Conservation (phyloP, 192 early-diverging fungal genomes). For the Rhizophagus prolifer region DNA sequence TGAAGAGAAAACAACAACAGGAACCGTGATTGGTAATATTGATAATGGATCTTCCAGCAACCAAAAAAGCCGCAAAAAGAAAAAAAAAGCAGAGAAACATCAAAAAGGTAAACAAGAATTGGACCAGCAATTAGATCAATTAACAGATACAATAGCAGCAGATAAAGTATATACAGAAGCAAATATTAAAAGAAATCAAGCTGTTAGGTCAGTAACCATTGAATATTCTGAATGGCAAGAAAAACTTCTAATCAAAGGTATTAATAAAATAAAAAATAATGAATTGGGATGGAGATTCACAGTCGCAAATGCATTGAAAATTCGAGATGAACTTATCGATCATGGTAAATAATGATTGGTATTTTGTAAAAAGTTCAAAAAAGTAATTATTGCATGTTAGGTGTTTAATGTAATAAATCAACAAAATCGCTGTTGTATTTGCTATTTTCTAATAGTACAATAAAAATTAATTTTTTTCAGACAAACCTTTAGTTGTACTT, state of each 20-base stretch:
- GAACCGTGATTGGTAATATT: not conserved
- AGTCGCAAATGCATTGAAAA: not conserved
- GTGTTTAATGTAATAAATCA: too few species aligned
- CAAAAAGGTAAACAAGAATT: not conserved
- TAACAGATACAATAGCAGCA: not conserved
- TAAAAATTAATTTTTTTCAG: too few species aligned
- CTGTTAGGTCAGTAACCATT: not conserved
- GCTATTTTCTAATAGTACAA: too few species aligned
- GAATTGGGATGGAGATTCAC: not conserved
- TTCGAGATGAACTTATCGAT: not conserved
- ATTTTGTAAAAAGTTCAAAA: too few species aligned
- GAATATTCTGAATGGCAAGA: conserved; percentile 7
- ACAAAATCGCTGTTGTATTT: too few species aligned
- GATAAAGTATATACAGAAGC: not conserved
- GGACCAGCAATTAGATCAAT: not conserved
- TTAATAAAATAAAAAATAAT: conserved; percentile 9
- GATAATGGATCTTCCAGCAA: not conserved
- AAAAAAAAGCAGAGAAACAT: not conserved
- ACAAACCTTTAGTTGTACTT: too few species aligned
- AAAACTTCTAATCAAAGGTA: not conserved
- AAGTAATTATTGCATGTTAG: too few species aligned
- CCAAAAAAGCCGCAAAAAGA: conserved; percentile 1
- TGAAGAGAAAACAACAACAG: not conserved
- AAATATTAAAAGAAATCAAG: not conserved
- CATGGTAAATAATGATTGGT: not conserved